Base-by-base conservation (phyloP, 208 protist genomes). In the Trypanosoma brucei region DNA sequence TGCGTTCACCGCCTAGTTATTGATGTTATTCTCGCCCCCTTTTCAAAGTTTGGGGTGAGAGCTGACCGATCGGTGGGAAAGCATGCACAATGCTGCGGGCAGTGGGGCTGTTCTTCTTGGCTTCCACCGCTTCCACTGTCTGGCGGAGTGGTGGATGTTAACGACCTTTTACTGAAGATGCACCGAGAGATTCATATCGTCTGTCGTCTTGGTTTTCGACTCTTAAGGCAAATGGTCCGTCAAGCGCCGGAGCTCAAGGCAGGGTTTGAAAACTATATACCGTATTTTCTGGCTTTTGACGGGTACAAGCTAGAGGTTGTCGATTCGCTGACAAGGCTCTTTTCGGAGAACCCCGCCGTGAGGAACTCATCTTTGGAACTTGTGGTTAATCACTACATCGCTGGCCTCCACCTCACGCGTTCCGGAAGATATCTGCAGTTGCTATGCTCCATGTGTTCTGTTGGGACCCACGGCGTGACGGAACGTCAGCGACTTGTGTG, bases 1-100 rank as follows among this genome's bases (percentile, higher is more conserved):
- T 62, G 72, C 6, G 71, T 92, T 9, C 77, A 91, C 61, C 79
- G 72, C 2, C 78, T 94, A 37, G 34, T 91, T 59, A 78, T 94
- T 52, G 84, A 91, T 33, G 77, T 94, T 2, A 66, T 90, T n/a
- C 49, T 83, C 38, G 72, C 84, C 0, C 88, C 82, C 2, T 85
- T 92, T 56, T 36, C 71, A 44, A 68, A 68, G 13, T 61, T 88
- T 11, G 6, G 6, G 3, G 34, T 51, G 37, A 22, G 4, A 22
- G 35, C 53, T 14, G 40, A 2, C 5, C 30, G 8, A 30, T 22
- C 45, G 22, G 39, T 1, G 0, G 13, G 13, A 33, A 42, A 34
- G 22, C 6, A 42, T 49, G 34, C 11, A 6, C 55, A 51, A 39
- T 34, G 51, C 35, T 6, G 40, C 34, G 14, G 9, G 48, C 36